A percentile compares a stretch with the other conserved stretches of the same genome.
phyloP scores from a whole-genome alignment of 805 yeast genomes.

The Suhomyces xylopsoci region DNA sequence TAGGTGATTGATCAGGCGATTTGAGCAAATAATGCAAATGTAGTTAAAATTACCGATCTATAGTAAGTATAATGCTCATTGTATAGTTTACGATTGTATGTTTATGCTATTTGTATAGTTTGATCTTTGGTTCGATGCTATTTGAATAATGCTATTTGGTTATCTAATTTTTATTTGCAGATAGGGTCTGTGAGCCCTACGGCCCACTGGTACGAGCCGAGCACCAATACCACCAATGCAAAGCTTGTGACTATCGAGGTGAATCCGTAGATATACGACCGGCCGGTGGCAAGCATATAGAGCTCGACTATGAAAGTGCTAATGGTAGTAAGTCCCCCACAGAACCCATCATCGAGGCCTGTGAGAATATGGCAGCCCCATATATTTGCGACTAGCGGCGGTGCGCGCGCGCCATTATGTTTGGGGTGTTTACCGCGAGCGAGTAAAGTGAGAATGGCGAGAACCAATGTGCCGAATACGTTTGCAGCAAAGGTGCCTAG shows the following conservation, averaged over 20 bases:
- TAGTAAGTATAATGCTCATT: too few species aligned
- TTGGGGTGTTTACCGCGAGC: constrained; percentile 40
- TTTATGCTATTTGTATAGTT: too few species aligned
- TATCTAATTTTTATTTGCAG: neutral
- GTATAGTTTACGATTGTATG: too few species aligned
- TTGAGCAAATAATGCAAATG: too few species aligned
- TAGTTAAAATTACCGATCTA: too few species aligned
- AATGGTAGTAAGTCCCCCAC: constrained; percentile 71
- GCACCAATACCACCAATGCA: constrained; percentile 48
- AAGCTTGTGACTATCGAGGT: constrained; percentile 49
- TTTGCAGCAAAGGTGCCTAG: constrained; percentile 46
- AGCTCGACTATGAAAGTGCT: constrained; percentile 77
- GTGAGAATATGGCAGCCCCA: constrained; percentile 49
- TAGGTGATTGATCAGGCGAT: neutral
- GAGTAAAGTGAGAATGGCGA: constrained; percentile 44
- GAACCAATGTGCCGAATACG: constrained; percentile 20
- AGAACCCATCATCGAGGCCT: constrained; percentile 63
- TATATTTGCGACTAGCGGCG: constrained; percentile 25
- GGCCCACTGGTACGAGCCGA: constrained; percentile 76
- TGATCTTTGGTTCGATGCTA: too few species aligned
- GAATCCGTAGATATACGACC: constrained; percentile 51
- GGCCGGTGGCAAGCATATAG: constrained; percentile 23
- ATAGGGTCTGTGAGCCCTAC: constrained; percentile 29
- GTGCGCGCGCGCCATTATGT: constrained; percentile 8
- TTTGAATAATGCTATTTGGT: too few species aligned